These are phyloP conservation scores for Cucumis melo DNA, from an alignment of 306 rosid genomes.

Conservation along the genomic window DNA sequence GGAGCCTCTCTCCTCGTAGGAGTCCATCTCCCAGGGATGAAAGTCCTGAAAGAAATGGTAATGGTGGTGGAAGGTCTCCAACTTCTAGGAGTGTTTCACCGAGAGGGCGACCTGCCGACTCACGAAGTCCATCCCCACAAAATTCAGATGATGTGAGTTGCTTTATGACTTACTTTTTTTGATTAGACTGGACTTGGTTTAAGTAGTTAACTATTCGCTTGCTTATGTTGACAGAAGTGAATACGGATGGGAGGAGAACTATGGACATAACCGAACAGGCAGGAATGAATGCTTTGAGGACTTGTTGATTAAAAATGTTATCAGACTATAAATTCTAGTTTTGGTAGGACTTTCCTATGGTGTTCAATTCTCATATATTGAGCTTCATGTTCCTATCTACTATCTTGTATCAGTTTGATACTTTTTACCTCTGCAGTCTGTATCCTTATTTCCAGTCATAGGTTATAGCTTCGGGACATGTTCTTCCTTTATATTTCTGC, in stretches of 20 bases:
- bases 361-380: conserved; percentile 24
- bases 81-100: conserved; percentile 56
- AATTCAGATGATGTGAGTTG: conserved; percentile 58
- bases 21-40: conserved; percentile 38
- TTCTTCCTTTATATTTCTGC: neutral
- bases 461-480: neutral
- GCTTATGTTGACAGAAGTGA: conserved; percentile 4
- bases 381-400: conserved; percentile 15
- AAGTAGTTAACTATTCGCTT: neutral
- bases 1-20: conserved; percentile 37
- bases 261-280: conserved; percentile 11
- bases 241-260: neutral
- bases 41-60: conserved; percentile 39
- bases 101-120: conserved; percentile 25
- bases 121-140: conserved; percentile 44
- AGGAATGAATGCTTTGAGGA: conserved; percentile 28
- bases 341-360: conserved; percentile 45
- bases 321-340: conserved; percentile 37
- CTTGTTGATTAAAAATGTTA: conserved; percentile 28
- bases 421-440: conserved; percentile 22
- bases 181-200: neutral
- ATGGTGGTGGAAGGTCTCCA: conserved; percentile 29
- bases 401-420: conserved; percentile 10
- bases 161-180: neutral
- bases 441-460: conserved; percentile 9